Conservation (phyloP, 1,284 basidiomycete species). For the Malassezia furfur region DNA sequence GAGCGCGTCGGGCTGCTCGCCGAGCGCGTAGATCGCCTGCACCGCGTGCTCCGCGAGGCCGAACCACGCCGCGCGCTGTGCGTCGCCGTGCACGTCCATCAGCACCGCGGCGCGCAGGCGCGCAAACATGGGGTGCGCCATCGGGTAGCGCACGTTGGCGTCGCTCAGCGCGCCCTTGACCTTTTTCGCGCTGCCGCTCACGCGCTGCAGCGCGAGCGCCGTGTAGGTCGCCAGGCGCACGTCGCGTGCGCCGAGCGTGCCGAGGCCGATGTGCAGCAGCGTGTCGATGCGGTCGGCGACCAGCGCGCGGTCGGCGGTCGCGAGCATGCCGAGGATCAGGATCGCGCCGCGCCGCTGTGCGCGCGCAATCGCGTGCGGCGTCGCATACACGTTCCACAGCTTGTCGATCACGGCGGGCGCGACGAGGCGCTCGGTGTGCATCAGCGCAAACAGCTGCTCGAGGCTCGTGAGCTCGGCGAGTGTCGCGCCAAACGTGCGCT, state of each 20-base stretch:
- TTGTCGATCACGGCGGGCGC: slow-evolving; percentile 75
- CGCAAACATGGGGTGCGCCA: slow-evolving; percentile 76
- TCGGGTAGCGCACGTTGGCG: slow-evolving; percentile 74
- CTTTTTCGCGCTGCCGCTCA: slow-evolving; percentile 91
- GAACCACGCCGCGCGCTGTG: slow-evolving; percentile 54
- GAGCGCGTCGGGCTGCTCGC: slow-evolving; percentile 80
- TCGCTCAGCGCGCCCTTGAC: slow-evolving; percentile 75
- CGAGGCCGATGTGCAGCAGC: slow-evolving; percentile 79
- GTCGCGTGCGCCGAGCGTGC: slow-evolving; percentile 63
- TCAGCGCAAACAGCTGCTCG: slow-evolving; percentile 87
- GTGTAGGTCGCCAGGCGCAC: slow-evolving; percentile 83
- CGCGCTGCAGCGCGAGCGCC: slow-evolving; percentile 78
- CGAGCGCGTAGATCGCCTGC: slow-evolving; percentile 88
- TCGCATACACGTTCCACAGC: slow-evolving; percentile 80
- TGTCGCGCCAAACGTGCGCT: slow-evolving; percentile 56
- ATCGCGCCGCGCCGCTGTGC: slow-evolving; percentile 83
- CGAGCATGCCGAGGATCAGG: slow-evolving; percentile 90
- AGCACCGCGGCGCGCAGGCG: slow-evolving; percentile 63
- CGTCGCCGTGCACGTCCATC: slow-evolving; percentile 19
- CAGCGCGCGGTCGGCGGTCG: slow-evolving; percentile 69
- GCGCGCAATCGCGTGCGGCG: slow-evolving; percentile 54
- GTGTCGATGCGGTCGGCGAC: slow-evolving; percentile 78
- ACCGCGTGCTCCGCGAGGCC: slow-evolving; percentile 90
- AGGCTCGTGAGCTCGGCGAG: slow-evolving; percentile 89
- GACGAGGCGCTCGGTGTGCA: slow-evolving; percentile 74